These are phyloP conservation scores for Chrysoporthe cubensis DNA, from an alignment of 2,329 filamentous ascomycete genomes.

Conservation along the genomic window DNA sequence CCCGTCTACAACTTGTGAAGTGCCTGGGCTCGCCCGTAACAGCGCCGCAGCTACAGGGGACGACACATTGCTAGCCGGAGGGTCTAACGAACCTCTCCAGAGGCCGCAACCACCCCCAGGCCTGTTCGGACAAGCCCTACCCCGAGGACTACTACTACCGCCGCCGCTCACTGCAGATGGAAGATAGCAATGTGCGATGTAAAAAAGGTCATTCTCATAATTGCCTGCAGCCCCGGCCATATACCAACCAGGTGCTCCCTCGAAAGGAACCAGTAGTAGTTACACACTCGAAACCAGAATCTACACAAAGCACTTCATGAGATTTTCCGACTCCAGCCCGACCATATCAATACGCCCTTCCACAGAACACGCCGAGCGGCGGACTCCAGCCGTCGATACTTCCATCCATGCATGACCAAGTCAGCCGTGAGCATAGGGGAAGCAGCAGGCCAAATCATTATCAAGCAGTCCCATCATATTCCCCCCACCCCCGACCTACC, in stretches of 20 bases:
- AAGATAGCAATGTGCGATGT: no score
- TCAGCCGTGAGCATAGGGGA: neutral
- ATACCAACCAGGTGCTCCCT: neutral
- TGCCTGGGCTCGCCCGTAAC: no score
- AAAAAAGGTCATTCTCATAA: conserved; percentile 3
- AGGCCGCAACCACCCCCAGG: no score
- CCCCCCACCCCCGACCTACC: neutral
- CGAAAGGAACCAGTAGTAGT: conserved; percentile 12
- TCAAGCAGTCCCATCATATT: neutral
- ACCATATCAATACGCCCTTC: conserved; percentile 16
- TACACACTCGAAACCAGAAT: conserved; percentile 18
- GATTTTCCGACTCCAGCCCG: conserved; percentile 10
- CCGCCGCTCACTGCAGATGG: neutral
- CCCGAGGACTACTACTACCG: neutral
- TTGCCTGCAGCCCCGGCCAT: conserved; percentile 1
- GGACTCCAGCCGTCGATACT: conserved; percentile 11
- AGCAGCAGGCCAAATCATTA: conserved; percentile 6
- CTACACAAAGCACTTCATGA: conserved; percentile 15
- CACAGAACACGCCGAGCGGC: conserved; percentile 20
- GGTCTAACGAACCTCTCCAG: no score
- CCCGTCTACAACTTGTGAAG: no score
- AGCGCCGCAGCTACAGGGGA: no score
- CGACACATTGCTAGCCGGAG: no score
- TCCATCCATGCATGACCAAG: neutral
- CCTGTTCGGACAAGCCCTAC: no score